phyloP scores from a whole-genome alignment of 495 filamentous ascomycete genomes.

The Neurospora sp. region DNA sequence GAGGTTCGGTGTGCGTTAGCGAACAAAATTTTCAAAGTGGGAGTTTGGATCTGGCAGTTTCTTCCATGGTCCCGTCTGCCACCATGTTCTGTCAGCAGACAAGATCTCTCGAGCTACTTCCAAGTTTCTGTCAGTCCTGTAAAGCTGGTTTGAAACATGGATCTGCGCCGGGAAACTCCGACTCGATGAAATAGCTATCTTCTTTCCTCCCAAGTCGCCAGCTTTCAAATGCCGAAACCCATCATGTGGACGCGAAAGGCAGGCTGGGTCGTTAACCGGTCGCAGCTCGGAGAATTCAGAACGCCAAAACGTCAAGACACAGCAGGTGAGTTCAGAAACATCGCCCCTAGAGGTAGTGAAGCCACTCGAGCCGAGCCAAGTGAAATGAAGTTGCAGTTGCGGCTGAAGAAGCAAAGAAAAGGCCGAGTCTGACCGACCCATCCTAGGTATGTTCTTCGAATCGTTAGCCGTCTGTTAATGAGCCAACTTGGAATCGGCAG shows the following conservation, averaged over 20 bases:
- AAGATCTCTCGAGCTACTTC: not conserved
- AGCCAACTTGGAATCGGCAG: not conserved
- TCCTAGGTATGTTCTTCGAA: not conserved
- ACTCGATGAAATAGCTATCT: not conserved
- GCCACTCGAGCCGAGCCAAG: not conserved
- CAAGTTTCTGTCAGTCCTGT: constrained; percentile 2
- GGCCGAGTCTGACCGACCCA: not conserved
- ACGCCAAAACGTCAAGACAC: not conserved
- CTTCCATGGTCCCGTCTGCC: not conserved
- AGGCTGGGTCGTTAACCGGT: not conserved
- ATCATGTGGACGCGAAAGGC: not conserved
- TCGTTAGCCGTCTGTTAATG: not conserved
- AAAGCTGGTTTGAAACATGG: not conserved
- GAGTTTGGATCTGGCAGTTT: not conserved
- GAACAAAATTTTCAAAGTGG: not conserved
- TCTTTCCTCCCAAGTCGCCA: not conserved
- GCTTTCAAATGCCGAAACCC: not conserved
- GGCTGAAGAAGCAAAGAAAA: not conserved
- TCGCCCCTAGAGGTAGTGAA: not conserved
- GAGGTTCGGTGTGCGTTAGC: not conserved
- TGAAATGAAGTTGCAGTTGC: not conserved
- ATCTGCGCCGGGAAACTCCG: not conserved
- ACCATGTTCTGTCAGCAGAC: not conserved
- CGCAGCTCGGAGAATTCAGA: not conserved
- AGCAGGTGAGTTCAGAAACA: not conserved